Evolutionary conservation across 352 stramenopile species (phyloP), one percentile per base, ranked within the genome.

Genomic region (Globisporangium echinulatum): DNA sequence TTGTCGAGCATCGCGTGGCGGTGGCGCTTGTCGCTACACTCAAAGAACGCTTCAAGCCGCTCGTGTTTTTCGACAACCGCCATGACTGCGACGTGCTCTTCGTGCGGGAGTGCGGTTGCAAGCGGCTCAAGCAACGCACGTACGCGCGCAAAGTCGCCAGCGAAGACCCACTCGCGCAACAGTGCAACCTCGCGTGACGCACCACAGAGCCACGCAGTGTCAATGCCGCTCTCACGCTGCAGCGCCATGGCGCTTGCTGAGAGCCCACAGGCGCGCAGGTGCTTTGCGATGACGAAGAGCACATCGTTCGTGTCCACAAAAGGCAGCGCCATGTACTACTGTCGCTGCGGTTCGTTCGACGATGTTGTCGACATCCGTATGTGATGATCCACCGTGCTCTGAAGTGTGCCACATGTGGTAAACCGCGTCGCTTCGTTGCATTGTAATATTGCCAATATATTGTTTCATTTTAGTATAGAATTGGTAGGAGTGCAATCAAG

Each of bases 151-250:
- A 82, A 73, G 19, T 88, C 67, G 19, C 82, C 77, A 4, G 61
- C 49, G 36, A 88, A 78, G 56, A 90, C 49, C 70, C 69, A 85
- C 19, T 75, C 70, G 13, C 82, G 75, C 50, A 92, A 68, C 54
- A 82, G 33, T 0, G 66, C 63, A 38, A 90, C 39, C 49, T 86
- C 79, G 4, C 48, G 54, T 6, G 70, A 85, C 39, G 63, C 49
- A 0, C 82, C 78, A 33, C 74, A 83, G 54, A 89, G 71, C 75
- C 77, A 92, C 11, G 64, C 58, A 5, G 68, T 64, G 66, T 92
- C 78, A 5, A 92, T 7, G 0, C 72, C 74, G 40, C 67, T 84
- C 59, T 92, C 79, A 19, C 67, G 55, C 58, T 84, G 69, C 55
- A 92, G 65, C 54, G 69, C 53, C 54, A 85, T 60, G 10, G 73